Conservation (phyloP, 129 eudicot species). For the Centella asiatica region DNA sequence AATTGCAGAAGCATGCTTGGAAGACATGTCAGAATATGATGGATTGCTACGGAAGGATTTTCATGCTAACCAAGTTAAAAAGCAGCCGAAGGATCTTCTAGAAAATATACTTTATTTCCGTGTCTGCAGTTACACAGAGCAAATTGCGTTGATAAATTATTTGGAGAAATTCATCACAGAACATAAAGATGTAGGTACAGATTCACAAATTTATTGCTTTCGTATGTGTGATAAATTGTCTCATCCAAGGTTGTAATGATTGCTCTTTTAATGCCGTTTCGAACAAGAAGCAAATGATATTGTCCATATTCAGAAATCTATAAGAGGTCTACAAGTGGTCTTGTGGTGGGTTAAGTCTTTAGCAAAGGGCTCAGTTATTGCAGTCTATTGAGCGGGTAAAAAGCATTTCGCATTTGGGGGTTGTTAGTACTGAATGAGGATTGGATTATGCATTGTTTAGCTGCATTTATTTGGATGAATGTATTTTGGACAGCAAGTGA, state of each 20-base stretch:
- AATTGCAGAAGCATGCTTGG: constrained; percentile 80
- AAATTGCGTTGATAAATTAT: constrained; percentile 65
- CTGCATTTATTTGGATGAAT: background rate
- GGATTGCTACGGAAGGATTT: constrained; percentile 35
- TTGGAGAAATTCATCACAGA: constrained; percentile 67
- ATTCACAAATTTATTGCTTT: constrained; percentile 4
- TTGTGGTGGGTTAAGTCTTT: background rate
- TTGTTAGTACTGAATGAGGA: background rate
- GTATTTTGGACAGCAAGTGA: background rate
- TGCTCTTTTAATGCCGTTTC: background rate
- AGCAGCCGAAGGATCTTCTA: constrained; percentile 60
- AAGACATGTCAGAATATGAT: constrained; percentile 56
- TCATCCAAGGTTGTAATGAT: background rate
- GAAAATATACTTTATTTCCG: constrained; percentile 79
- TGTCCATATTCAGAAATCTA: background rate
- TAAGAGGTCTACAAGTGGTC: background rate
- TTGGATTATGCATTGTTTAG: background rate
- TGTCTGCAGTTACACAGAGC: constrained; percentile 83
- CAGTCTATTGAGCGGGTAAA: background rate
- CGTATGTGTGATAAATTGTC: background rate
- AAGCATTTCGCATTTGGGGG: too few species aligned
- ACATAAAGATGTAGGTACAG: constrained; percentile 68
- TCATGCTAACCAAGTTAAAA: constrained; percentile 27
- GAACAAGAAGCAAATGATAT: background rate
- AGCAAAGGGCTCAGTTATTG: background rate